These are phyloP conservation scores for Alloteropsis semialata DNA, from an alignment of 176 grass and related monocot species.

Conservation along the genomic window DNA sequence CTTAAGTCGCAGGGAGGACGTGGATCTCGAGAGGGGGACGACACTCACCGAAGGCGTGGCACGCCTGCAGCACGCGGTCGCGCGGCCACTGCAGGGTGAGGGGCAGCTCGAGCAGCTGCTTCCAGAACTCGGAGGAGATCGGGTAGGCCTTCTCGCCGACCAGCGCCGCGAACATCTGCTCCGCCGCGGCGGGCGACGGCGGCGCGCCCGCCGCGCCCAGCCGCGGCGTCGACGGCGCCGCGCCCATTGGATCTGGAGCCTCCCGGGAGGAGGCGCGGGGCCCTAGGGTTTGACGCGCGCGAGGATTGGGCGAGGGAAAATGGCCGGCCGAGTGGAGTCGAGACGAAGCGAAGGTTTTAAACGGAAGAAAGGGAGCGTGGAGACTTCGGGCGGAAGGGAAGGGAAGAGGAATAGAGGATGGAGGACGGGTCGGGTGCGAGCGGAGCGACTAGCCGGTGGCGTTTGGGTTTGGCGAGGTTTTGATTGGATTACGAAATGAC, in stretches of 20 bases:
- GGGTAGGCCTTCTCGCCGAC: slow-evolving; percentile 75
- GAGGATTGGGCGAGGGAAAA: slow-evolving; percentile 2
- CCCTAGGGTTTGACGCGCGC: slow-evolving; percentile 47
- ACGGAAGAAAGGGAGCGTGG: slow-evolving; percentile 36
- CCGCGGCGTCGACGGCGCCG: slow-evolving; percentile 85
- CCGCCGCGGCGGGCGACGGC: slow-evolving; percentile 45
- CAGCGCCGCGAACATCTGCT: slow-evolving; percentile 82
- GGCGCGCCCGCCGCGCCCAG: slow-evolving; percentile 29
- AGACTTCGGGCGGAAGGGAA: slow-evolving; percentile 39
- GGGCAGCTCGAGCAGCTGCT: slow-evolving; percentile 85
- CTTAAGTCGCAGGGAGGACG: neutral
- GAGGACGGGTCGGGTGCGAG: neutral
- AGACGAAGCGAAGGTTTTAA: slow-evolving; percentile 53
- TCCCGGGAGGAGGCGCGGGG: neutral
- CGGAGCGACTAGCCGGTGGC: neutral
- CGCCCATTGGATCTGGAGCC: slow-evolving; percentile 74
- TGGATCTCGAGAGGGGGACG: slow-evolving; percentile 25
- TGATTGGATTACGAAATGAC: neutral
- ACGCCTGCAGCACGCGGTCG: slow-evolving; percentile 87
- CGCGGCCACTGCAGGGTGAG: slow-evolving; percentile 89
- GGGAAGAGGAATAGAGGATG: neutral
- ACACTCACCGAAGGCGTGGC: slow-evolving; percentile 74
- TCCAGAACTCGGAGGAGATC: slow-evolving; percentile 93
- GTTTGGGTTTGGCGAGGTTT: slow-evolving; percentile 38
- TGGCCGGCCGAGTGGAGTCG: slow-evolving; percentile 37